These are phyloP conservation scores for Colletotrichum limetticola DNA, from an alignment of 2,329 filamentous ascomycete genomes.

Conservation along the genomic window DNA sequence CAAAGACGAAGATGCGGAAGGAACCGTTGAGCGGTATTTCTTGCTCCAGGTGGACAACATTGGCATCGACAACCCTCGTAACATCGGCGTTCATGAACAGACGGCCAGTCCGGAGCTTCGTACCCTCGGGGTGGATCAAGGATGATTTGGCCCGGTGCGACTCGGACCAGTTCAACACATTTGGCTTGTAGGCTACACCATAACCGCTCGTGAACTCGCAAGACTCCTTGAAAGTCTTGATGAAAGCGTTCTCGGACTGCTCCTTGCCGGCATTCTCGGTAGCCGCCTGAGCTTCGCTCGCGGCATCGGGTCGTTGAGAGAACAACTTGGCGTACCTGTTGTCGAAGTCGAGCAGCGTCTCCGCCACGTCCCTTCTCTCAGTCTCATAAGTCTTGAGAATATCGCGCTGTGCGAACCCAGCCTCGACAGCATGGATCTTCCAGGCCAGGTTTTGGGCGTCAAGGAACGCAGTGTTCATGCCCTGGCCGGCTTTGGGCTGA, in stretches of 20 bases:
- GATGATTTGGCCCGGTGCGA: conserved; percentile 77
- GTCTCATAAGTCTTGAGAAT: conserved; percentile 87
- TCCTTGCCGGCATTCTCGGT: conserved; percentile 48
- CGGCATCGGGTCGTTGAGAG: conserved; percentile 79
- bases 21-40: conserved; percentile 89
- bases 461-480: conserved; percentile 83
- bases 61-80: conserved; percentile 87
- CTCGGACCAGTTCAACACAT: conserved; percentile 84
- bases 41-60: conserved; percentile 90
- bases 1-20: conserved; percentile 88
- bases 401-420: conserved; percentile 79
- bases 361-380: conserved; percentile 86
- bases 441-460: conserved; percentile 92
- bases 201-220: conserved; percentile 96
- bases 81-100: conserved; percentile 83
- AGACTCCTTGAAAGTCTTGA: conserved; percentile 88
- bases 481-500: conserved; percentile 81
- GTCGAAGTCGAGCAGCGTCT: conserved; percentile 87
- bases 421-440: conserved; percentile 94
- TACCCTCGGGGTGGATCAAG: conserved; percentile 73
- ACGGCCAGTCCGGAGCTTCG: conserved; percentile 77
- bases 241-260: conserved; percentile 78
- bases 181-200: conserved; percentile 86
- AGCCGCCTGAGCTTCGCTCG: conserved; percentile 77
- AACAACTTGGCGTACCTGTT: conserved; percentile 91